phyloP scores from a whole-genome alignment of 2,329 filamentous ascomycete genomes.

The Parastagonospora avenae region DNA sequence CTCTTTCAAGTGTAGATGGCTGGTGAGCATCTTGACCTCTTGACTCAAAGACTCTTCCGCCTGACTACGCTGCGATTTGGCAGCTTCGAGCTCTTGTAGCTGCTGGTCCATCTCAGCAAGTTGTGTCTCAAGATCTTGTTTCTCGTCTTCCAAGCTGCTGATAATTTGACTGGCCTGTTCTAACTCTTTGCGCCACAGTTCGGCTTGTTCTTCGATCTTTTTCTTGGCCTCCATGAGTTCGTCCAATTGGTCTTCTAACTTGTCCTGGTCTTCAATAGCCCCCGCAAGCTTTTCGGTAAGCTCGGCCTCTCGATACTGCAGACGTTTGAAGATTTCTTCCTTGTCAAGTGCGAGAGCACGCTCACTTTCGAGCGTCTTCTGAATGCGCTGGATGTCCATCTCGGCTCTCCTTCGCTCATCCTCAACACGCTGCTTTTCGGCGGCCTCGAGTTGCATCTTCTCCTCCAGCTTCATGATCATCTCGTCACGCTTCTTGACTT shows the following conservation, averaged over 20 bases:
- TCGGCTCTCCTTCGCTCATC: constrained; percentile 90
- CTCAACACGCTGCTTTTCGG: constrained; percentile 79
- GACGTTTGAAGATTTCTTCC: constrained; percentile 97
- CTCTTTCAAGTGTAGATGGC: constrained; percentile 86
- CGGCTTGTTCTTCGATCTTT: constrained; percentile 81
- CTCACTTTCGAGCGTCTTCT: constrained; percentile 94
- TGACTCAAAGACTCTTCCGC: constrained; percentile 78
- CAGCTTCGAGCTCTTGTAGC: constrained; percentile 71
- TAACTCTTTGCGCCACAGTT: constrained; percentile 77
- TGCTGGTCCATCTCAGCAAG: constrained; percentile 72
- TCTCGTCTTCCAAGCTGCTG: constrained; percentile 82
- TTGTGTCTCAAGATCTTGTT: constrained; percentile 71
- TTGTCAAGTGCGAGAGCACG: constrained; percentile 95
- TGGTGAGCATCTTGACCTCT: constrained; percentile 89
- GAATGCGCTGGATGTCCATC: constrained; percentile 83
- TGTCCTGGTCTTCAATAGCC: constrained; percentile 91
- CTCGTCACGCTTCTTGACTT: constrained; percentile 94
- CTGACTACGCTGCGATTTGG: constrained; percentile 73
- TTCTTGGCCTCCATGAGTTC: constrained; percentile 87
- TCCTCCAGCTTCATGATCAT: constrained; percentile 87
- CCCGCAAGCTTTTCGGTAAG: constrained; percentile 91
- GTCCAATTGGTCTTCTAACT: constrained; percentile 91
- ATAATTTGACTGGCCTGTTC: constrained; percentile 93
- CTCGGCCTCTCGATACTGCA: constrained; percentile 89
- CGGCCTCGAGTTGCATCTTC: constrained; percentile 77